Evolutionary conservation across 2,329 filamentous ascomycete genomes (phyloP), one percentile per base, ranked within the genome.

Genomic region (Phaeomoniella chlamydospora): DNA sequence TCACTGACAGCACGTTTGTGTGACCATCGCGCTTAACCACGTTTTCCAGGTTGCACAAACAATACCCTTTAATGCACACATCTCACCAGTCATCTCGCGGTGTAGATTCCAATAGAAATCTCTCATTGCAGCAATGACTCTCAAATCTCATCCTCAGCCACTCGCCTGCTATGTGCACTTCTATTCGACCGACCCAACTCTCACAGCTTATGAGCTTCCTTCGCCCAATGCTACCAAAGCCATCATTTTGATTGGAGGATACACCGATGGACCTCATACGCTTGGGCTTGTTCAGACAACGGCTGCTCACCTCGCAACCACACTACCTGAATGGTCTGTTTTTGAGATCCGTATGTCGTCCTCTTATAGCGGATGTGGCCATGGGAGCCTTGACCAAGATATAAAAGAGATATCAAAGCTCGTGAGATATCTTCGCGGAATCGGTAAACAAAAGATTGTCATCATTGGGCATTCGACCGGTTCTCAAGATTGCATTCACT

Each of bases 391-490:
- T 3, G 54, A 61, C 34, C 59, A 59, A 38, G 74, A 77, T 48
- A 65, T 68, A 2, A 52, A 59, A 22, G 70, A 77, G 43, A 56
- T 77, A 14, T 64, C 53, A 0, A 51, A 61, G 38, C 66, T 68
- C 40, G 64, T 75, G 1, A 38, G 53, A 10, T 74, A 72, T 42
- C 64, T 75, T 41, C 57, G 55, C 10, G 38, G 52, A 6, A 51
- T 56, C 41, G 71, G 74, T 45, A 68, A 59, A 2, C 43, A 52
- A 15, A 68, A 74, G 36, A 53, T 81, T n/a, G 70, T 78, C 16
- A 52, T 81, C 11, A 75, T 82, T 70, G 77, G 77, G 2, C 75
- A 80, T 45, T 77, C 72, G 2, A 82, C 77, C 0, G 77, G 77
- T 0, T 80, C 71, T 45, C 77, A 82, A 52, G 77, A 80, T 49